Evolutionary conservation across 2,329 filamentous ascomycete genomes (phyloP).

Genomic region (Byssothecium circinans): DNA sequence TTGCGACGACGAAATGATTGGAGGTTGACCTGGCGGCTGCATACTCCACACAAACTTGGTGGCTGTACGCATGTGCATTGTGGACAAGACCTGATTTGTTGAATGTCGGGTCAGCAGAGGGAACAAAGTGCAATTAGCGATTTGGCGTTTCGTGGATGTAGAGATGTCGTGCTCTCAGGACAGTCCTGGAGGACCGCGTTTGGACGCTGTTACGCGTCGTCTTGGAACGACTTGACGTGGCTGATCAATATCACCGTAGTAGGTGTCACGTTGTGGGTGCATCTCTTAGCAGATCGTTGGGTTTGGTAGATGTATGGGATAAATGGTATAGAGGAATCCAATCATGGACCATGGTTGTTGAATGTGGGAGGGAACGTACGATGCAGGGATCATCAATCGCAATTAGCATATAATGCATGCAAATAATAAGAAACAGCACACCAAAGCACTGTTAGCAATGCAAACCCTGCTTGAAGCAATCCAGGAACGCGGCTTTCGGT

Average conservation of each 20-base stretch:
- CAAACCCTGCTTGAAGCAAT: neutral
- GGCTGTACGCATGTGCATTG: no score
- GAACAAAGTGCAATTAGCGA: neutral
- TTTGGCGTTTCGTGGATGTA: neutral
- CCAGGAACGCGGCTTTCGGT: neutral
- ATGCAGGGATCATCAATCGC: no score
- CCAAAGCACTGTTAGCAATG: neutral
- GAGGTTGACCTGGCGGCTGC: conserved; percentile 5
- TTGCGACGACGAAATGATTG: neutral
- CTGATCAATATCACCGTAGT: neutral
- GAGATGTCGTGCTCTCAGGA: neutral
- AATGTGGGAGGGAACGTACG: no score
- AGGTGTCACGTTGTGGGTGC: neutral
- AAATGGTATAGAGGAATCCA: neutral
- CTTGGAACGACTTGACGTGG: neutral
- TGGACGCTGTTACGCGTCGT: neutral
- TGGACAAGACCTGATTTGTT: no score
- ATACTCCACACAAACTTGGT: neutral
- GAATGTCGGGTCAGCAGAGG: no score
- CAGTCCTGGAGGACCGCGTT: no score
- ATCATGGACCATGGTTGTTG: neutral
- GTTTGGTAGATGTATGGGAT: neutral
- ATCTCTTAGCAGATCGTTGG: neutral
- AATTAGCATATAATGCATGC: no score
- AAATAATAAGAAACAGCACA: no score